Conservation (phyloP, 1,139 yeast genomes). For the Entelexis paramagnoliae region DNA sequence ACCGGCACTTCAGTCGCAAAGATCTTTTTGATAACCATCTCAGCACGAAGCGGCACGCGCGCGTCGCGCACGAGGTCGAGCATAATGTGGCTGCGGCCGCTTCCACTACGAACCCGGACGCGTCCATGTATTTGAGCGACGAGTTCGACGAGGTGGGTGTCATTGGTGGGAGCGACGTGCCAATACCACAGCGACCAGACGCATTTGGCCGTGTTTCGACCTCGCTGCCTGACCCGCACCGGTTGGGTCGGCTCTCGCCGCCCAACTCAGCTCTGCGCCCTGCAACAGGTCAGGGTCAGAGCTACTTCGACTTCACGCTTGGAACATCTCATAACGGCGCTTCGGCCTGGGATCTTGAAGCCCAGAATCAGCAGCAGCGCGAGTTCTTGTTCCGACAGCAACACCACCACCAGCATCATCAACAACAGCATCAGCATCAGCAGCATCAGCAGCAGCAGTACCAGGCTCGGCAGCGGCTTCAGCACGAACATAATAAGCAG, state of each 20-base stretch:
- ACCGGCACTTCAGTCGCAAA: slow-evolving; percentile 30
- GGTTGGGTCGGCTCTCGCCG: neutral
- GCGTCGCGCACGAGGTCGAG: slow-evolving; percentile 21
- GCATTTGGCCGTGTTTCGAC: neutral
- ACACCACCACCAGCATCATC: neutral
- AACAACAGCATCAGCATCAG: neutral
- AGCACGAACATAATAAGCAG: neutral
- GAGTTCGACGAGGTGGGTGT: neutral
- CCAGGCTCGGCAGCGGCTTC: neutral
- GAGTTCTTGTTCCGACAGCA: neutral
- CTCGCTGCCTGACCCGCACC: neutral
- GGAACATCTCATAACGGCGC: neutral
- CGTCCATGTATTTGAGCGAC: neutral
- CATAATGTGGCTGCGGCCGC: neutral
- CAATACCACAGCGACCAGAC: neutral
- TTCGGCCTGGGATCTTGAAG: neutral
- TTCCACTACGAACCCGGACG: neutral
- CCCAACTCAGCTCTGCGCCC: neutral
- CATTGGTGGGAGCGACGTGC: neutral
- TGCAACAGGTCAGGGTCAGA: neutral
- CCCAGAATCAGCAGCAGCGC: neutral
- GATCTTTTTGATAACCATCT: slow-evolving; percentile 33
- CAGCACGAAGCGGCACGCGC: slow-evolving; percentile 29
- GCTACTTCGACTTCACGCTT: neutral
- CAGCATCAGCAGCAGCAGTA: neutral